Evolutionary conservation across 192 early-diverging fungal species (phyloP), one percentile per base, ranked within the genome.

Genomic region (Umbelopsis sp.): DNA sequence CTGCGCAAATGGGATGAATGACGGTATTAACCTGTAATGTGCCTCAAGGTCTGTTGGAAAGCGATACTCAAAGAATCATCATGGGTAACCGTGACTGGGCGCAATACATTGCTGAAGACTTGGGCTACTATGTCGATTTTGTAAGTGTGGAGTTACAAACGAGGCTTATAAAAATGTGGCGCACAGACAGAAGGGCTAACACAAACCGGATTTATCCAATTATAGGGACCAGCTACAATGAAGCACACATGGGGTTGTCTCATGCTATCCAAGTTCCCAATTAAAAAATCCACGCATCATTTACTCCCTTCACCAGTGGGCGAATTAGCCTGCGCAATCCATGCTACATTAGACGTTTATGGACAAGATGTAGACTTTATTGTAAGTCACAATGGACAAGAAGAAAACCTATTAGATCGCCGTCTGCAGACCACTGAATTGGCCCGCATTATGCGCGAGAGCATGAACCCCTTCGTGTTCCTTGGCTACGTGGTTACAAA

Each of bases 211-310:
- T 31, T 68, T 45, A 47, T 45, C 45, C 66, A 45, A 47, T 41
- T 41, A 41, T 66, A 77, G 76, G 92, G 92, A 17, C 92, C 92
- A 52, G 89, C 91, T n/a, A 89, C 91, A 10, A 89, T 88, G 72
- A 92, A 94, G 81, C 92, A 94, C 81, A 94, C 92, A 26, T 94
- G 92, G 92, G 92, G 92, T 9, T 94, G 92, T 71, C 81, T 88
- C 3, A 89, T 94, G 87, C 87, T 94, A 59, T 94, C 92, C 38
- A 92, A 92, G 76, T 94, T 92, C 83, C 92, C 90, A n/a, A 94
- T 94, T 69, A 75, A 85, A 70, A 81, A 81, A 31, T 92, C 91
- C 20, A 83, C 82, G 0, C 92, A 94, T 73, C 90, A 92, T 59
- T 78, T 94, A 71, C 83, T 94, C 67, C 92, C 92, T 51, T 92